Evolutionary conservation across 352 stramenopile species (phyloP).

Genomic region (Achlya hypogyna): DNA sequence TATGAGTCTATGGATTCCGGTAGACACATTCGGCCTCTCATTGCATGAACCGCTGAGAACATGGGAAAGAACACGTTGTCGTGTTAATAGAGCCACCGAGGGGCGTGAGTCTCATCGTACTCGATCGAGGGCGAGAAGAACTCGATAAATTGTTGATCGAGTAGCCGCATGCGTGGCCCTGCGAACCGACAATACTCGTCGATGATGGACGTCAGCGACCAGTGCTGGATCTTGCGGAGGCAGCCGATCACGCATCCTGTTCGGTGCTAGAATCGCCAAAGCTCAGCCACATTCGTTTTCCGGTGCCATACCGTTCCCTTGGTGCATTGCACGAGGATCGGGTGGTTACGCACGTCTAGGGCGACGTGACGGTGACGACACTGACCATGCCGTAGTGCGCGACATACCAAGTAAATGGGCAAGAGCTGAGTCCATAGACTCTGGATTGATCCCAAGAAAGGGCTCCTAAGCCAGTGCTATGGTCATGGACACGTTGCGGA

Average conservation of each 20-base stretch:
- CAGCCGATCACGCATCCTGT: slow-evolving; percentile 81
- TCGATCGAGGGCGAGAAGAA: slow-evolving; percentile 73
- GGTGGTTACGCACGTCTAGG: slow-evolving; percentile 80
- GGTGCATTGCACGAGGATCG: slow-evolving; percentile 81
- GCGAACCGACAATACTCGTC: slow-evolving; percentile 84
- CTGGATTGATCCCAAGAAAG: slow-evolving; percentile 81
- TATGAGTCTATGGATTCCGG: neutral
- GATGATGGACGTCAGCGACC: slow-evolving; percentile 80
- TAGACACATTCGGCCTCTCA: neutral
- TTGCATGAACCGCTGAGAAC: neutral
- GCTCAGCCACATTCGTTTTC: neutral
- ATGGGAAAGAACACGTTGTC: neutral
- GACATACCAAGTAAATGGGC: slow-evolving; percentile 58
- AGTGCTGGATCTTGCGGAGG: slow-evolving; percentile 82
- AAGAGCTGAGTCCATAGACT: slow-evolving; percentile 69
- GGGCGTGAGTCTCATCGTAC: slow-evolving; percentile 72
- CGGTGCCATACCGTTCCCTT: slow-evolving; percentile 65
- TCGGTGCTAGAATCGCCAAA: slow-evolving; percentile 38
- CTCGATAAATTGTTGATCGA: slow-evolving; percentile 87
- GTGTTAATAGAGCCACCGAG: slow-evolving; percentile 51
- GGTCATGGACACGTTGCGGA: neutral
- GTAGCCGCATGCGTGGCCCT: slow-evolving; percentile 67
- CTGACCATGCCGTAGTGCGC: too few relatives aligned
- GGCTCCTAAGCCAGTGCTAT: slow-evolving; percentile 73
- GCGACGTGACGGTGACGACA: neutral